Base-by-base conservation (phyloP, 2,329 filamentous ascomycete species). In the Penicillium sp. region DNA sequence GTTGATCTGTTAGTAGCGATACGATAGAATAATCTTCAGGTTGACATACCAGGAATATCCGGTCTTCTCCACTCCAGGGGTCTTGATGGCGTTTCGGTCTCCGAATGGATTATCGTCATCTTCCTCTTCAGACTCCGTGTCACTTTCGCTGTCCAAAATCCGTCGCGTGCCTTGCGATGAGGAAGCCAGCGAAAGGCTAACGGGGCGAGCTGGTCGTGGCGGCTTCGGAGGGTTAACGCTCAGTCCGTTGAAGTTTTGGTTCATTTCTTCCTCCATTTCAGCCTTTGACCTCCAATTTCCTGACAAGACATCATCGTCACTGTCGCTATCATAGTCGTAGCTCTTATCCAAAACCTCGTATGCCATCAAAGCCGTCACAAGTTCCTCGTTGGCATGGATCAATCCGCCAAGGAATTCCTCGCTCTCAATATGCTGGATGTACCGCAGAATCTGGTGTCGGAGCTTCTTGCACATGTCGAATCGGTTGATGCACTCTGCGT, bases 331-430 rank as follows among this genome's bases (percentile, higher is more conserved):
- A 56, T 86, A 82, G 44, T 80, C 77, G 36, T 78, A 65, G 44
- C 74, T 77, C 60, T 78, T 79, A 68, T 99, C 92, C 57, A 97
- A 83, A 62, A 96, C 89, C 72, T 97, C 92, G 66, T 91, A 99
- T 0, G 91, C 89, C 83, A 95, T 96, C 51, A 99, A 80, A 1
- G 92, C 90, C 55, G 87, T 87, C 36, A 97, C 89, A n/a, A 99
- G 85, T 71, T 95, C 89, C 64, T 99, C 94, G 64, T 99, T 97
- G 58, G 92, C 92, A 64, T 94, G 90, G 16, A 99, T 85, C 4
- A 99, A 80, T 54, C 90, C 87, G 38, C 92, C 94, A 8, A 99
- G 85, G 80, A 89, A 96, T 65, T 97, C 86, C 66, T 97, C 92
- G 8, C 85, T 87, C 68, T 96, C 90, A 11, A 97, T 88, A 45